Percentiles rank a stretch among this genome's conserved stretches.
phyloP scores from a whole-genome alignment of 140 eudicot species.

The Anethum foeniculum region DNA sequence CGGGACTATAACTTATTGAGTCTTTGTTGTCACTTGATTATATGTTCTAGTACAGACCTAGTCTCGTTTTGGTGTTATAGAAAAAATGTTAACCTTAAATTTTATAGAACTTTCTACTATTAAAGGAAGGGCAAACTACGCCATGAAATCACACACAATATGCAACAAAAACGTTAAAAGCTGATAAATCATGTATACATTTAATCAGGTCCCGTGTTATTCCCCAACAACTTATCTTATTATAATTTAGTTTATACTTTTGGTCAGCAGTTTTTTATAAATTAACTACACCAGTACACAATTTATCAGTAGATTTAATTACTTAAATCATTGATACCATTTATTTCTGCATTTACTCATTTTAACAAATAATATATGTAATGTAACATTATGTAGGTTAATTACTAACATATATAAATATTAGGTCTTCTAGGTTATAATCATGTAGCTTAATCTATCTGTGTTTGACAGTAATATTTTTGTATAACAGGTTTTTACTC shows the following conservation, averaged over 20 bases:
- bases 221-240: background rate
- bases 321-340: background rate
- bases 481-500: slow-evolving; percentile 61
- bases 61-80: background rate
- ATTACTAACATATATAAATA: background rate
- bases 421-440: background rate
- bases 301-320: background rate
- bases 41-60: background rate
- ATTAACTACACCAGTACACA: background rate
- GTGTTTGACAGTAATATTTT: background rate
- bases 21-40: background rate
- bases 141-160: background rate
- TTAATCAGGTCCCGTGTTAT: background rate
- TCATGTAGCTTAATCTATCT: background rate
- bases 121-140: background rate
- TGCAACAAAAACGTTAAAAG: background rate
- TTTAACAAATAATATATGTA: background rate
- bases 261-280: background rate
- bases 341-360: background rate
- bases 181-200: background rate
- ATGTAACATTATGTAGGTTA: no score
- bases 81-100: background rate
- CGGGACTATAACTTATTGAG: background rate
- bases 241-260: background rate
- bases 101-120: background rate